Conservation (phyloP, 345 rosid species). For the Rhodomyrtus tomentosa region DNA sequence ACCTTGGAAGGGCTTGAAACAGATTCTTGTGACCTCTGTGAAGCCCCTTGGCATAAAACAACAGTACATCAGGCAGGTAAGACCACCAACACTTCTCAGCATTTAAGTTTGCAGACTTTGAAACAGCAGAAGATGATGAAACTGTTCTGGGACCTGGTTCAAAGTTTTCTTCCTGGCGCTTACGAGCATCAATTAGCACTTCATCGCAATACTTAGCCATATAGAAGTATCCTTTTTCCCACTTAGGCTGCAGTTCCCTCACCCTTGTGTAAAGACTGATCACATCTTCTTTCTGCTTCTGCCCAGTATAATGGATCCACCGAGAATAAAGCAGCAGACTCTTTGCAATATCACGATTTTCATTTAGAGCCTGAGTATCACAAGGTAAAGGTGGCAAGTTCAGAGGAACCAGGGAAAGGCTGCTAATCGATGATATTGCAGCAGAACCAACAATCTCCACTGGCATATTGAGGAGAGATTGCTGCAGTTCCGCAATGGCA, state of each 20-base stretch:
- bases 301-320: slow-evolving; percentile 93
- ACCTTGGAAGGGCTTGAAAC: slow-evolving; percentile 97
- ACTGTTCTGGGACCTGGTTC: slow-evolving; percentile 29
- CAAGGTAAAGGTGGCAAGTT: slow-evolving; percentile 45
- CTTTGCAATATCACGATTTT: slow-evolving; percentile 69
- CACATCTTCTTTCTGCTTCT: slow-evolving; percentile 94
- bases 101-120: slow-evolving; percentile 22
- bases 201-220: slow-evolving; percentile 92
- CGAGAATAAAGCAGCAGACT: slow-evolving; percentile 84
- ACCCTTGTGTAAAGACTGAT: slow-evolving; percentile 76
- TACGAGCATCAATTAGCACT: slow-evolving; percentile 86
- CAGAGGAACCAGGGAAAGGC: slow-evolving; percentile 60
- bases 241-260: slow-evolving; percentile 73
- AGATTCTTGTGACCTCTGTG: slow-evolving; percentile 91
- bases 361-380: slow-evolving; percentile 46
- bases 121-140: slow-evolving; percentile 25
- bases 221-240: slow-evolving; percentile 95
- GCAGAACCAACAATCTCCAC: slow-evolving; percentile 69
- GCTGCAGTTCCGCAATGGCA: slow-evolving; percentile 86
- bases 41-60: slow-evolving; percentile 89
- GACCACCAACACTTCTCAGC: slow-evolving; percentile 73
- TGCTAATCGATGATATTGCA: slow-evolving; percentile 56
- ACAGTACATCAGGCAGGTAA: slow-evolving; percentile 60
- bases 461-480: slow-evolving; percentile 81
- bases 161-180: slow-evolving; percentile 76